Conservation (phyloP, 805 yeast genomes). For the Candida peoriensis region DNA sequence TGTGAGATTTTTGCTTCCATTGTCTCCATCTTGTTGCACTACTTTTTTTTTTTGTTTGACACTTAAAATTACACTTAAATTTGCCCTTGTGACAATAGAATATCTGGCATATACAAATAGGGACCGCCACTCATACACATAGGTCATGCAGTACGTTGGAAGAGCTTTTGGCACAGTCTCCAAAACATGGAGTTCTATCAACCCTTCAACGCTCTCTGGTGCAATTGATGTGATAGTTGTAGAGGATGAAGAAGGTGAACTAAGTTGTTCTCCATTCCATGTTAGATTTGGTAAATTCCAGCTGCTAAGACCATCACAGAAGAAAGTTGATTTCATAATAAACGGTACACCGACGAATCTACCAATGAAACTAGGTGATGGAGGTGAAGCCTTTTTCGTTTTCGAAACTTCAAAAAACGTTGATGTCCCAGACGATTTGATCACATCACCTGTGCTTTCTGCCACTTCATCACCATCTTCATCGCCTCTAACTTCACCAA, state of each 20-base stretch:
- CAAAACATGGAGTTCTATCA: slow-evolving; percentile 94
- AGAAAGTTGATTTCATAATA: slow-evolving; percentile 83
- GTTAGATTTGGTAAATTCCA: slow-evolving; percentile 94
- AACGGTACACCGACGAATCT: slow-evolving; percentile 76
- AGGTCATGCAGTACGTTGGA: slow-evolving; percentile 97
- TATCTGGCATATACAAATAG: no score
- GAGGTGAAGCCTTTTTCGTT: slow-evolving; percentile 97
- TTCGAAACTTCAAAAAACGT: slow-evolving; percentile 69
- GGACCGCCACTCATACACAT: no score
- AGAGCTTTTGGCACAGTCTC: slow-evolving; percentile 93
- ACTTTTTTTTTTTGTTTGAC: no score
- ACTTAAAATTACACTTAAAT: no score
- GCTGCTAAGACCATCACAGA: slow-evolving; percentile 87
- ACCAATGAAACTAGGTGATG: slow-evolving; percentile 96
- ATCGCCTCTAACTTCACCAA: slow-evolving; percentile 22
- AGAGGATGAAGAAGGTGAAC: slow-evolving; percentile 73
- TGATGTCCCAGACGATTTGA: slow-evolving; percentile 66
- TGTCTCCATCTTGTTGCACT: no score
- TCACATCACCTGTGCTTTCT: slow-evolving; percentile 31
- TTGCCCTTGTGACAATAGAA: no score
- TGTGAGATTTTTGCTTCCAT: no score
- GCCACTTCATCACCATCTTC: slow-evolving; percentile 20
- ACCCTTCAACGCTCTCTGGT: slow-evolving; percentile 94
- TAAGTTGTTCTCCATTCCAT: slow-evolving; percentile 94
- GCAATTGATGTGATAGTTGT: slow-evolving; percentile 96